Conservation (phyloP, 169 alveolate species). For the Neospora caninum region DNA sequence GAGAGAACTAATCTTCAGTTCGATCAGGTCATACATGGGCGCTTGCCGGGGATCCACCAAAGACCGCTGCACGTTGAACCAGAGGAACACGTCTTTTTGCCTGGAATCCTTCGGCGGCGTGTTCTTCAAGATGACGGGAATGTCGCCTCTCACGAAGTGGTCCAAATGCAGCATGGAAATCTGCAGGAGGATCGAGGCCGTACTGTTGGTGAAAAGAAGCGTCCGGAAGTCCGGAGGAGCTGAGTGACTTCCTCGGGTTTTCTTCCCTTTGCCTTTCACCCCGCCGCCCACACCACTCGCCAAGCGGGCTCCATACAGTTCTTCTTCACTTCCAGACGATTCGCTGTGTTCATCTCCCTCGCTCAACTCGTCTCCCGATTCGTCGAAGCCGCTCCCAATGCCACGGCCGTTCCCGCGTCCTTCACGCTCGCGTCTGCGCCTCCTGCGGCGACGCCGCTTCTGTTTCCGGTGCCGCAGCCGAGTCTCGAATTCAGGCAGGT, state of each 20-base stretch:
- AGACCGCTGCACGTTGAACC: constrained; percentile 66
- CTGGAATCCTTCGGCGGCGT: constrained; percentile 53
- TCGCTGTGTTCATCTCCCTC: neutral
- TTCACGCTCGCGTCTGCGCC: neutral
- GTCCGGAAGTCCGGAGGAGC: constrained; percentile 30
- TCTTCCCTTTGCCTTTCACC: neutral
- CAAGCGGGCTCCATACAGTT: neutral
- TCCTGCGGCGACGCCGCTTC: neutral
- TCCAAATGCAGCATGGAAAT: constrained; percentile 74
- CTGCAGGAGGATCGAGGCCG: constrained; percentile 20
- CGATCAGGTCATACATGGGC: constrained; percentile 83
- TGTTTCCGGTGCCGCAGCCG: neutral
- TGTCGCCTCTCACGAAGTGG: constrained; percentile 89
- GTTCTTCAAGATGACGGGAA: constrained; percentile 86
- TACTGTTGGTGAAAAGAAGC: constrained; percentile 46
- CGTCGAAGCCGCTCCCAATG: neutral
- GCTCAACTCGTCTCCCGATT: neutral
- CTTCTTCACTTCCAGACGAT: neutral
- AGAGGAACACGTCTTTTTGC: constrained; percentile 61
- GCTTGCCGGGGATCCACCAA: constrained; percentile 74
- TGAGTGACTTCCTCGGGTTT: neutral
- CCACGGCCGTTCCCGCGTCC: neutral
- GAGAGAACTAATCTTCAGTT: constrained; percentile 81
- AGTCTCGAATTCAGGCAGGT: neutral
- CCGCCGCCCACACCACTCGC: neutral